Evolutionary conservation across 2,329 filamentous ascomycete species (phyloP).

Genomic region (Biscogniauxia mediterranea): DNA sequence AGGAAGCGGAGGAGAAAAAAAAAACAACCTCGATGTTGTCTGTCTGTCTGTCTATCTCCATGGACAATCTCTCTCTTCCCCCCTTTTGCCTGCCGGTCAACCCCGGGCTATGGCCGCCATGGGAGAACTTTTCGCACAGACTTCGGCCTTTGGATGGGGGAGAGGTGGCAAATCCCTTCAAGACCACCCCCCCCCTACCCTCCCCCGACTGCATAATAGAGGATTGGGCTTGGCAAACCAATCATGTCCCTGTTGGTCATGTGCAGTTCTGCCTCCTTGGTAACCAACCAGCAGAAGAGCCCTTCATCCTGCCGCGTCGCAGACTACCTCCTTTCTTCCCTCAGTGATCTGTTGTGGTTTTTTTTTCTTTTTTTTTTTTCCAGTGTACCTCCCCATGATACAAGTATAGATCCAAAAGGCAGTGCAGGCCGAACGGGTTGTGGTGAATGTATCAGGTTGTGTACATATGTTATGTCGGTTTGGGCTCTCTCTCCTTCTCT

Average conservation of each 20-base stretch:
- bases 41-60: neutral
- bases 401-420: neutral
- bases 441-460: neutral
- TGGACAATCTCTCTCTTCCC: too few species aligned
- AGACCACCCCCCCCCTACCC: too few species aligned
- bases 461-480: neutral
- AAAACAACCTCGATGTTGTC: neutral
- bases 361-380: neutral
- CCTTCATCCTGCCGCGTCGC: neutral
- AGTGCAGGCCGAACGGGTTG: neutral
- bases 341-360: neutral
- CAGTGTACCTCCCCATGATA: neutral
- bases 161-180: neutral
- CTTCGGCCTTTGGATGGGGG: neutral
- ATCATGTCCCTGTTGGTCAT: neutral
- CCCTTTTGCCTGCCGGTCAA: neutral
- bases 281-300: constrained; percentile 17
- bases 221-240: neutral
- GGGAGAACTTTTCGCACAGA: neutral
- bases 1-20: neutral
- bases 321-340: neutral
- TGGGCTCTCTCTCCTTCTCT: neutral
- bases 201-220: neutral
- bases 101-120: neutral
- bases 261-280: constrained; percentile 3